Evolutionary conservation across 441 rosid species (phyloP).

Genomic region (Aleurites moluccanus): DNA sequence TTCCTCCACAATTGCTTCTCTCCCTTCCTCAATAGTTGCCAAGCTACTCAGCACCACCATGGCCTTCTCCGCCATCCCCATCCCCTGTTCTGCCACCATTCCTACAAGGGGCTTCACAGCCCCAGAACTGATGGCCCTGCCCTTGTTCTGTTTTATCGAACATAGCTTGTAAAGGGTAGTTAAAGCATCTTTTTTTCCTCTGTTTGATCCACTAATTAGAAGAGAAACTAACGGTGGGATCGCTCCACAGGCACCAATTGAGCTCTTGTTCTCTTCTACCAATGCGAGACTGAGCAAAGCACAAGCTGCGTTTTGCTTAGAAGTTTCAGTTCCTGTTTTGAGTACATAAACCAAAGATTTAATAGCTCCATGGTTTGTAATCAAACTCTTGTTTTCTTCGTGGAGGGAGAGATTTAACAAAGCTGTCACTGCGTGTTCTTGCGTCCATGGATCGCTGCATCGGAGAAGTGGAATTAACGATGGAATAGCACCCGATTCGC

Average conservation of each 20-base stretch:
- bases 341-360: conserved; percentile 81
- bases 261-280: conserved; percentile 73
- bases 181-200: conserved; percentile 81
- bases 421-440: conserved; percentile 91
- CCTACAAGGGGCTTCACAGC: conserved; percentile 81
- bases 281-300: conserved; percentile 78
- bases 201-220: conserved; percentile 61
- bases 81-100: conserved; percentile 68
- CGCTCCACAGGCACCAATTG: conserved; percentile 84
- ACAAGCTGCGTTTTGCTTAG: conserved; percentile 92
- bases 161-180: conserved; percentile 90
- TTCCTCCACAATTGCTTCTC: conserved; percentile 74
- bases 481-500: conserved; percentile 90
- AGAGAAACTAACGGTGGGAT: conserved; percentile 83
- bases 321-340: conserved; percentile 79
- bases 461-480: conserved; percentile 73
- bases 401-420: conserved; percentile 76
- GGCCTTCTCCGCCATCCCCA: conserved; percentile 90
- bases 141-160: conserved; percentile 68
- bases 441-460: conserved; percentile 84
- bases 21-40: conserved; percentile 71
- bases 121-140: conserved; percentile 80
- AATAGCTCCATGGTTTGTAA: conserved; percentile 69
- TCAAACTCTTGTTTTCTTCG: conserved; percentile 59
- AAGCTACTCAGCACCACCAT: conserved; percentile 84